phyloP scores from a whole-genome alignment of 164 flowering plant species.

The Macadamia tetraphylla region DNA sequence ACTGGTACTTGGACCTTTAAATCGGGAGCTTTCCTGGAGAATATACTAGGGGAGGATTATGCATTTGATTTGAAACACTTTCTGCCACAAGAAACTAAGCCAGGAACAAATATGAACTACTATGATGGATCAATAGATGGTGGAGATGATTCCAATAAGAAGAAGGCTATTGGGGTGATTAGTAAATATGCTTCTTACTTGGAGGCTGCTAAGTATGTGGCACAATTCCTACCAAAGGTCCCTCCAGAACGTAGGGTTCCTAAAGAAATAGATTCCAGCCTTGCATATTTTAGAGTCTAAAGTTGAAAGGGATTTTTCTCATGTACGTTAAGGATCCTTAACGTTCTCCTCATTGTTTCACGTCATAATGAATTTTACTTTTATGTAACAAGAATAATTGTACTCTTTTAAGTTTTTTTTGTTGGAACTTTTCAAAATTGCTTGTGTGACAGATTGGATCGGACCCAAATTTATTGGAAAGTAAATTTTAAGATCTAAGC shows the following conservation, averaged over 20 bases:
- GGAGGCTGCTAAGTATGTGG: slow-evolving; percentile 32
- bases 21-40: slow-evolving; percentile 19
- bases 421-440: no score
- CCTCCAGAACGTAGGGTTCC: slow-evolving; percentile 33
- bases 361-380: no score
- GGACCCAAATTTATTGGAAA: no score
- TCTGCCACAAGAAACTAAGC: slow-evolving; percentile 2
- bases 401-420: no score
- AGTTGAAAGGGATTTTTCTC: neutral
- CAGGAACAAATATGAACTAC: no score
- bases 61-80: neutral
- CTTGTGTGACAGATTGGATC: no score
- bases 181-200: slow-evolving; percentile 24
- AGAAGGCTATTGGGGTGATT: neutral
- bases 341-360: no score
- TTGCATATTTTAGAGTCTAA: slow-evolving; percentile 34
- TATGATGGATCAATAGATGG: no score
- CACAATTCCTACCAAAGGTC: slow-evolving; percentile 35
- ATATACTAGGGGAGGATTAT: slow-evolving; percentile 5
- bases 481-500: no score
- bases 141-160: no score
- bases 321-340: no score
- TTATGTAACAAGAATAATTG: no score
- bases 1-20: slow-evolving; percentile 59
- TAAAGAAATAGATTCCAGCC: slow-evolving; percentile 25